Percentiles rank a stretch among this genome's conserved stretches.
phyloP scores from a whole-genome alignment of 2,329 filamentous ascomycete genomes.

The Camillea tinctor region DNA sequence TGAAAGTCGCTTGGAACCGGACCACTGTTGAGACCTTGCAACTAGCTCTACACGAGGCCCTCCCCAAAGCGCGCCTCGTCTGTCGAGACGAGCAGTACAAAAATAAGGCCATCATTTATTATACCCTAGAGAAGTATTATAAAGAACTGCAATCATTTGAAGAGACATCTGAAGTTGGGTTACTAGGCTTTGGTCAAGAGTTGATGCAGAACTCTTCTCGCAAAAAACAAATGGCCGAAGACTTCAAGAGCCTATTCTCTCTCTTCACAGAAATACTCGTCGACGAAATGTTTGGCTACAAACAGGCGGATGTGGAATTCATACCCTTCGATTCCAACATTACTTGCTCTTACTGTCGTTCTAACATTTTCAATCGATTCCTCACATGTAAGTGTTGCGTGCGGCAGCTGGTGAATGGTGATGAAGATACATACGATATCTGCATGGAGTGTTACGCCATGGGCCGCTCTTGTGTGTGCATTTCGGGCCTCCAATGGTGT shows the following conservation, averaged over 20 bases:
- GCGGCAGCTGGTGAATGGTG: constrained; percentile 61
- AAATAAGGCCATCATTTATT: constrained; percentile 94
- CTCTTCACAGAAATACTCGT: constrained; percentile 78
- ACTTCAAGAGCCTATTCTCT: constrained; percentile 77
- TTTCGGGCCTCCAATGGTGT: constrained; percentile 83
- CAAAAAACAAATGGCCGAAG: constrained; percentile 70
- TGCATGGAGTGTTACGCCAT: constrained; percentile 99
- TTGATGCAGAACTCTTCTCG: constrained; percentile 42
- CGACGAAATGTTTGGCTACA: constrained; percentile 79
- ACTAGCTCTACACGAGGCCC: constrained; percentile 78
- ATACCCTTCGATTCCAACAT: constrained; percentile 86
- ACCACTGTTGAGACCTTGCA: constrained; percentile 90
- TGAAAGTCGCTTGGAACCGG: constrained; percentile 98
- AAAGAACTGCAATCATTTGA: constrained; percentile 56
- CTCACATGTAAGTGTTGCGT: constrained; percentile 87
- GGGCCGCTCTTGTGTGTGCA: constrained; percentile 87
- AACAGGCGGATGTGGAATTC: constrained; percentile 70
- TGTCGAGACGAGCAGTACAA: constrained; percentile 99
- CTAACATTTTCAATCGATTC: constrained; percentile 97
- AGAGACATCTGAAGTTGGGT: constrained; percentile 45
- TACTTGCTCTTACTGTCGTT: constrained; percentile 92
- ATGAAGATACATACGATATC: constrained; percentile 86
- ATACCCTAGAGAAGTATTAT: constrained; percentile 77
- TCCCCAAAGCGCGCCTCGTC: constrained; percentile 85
- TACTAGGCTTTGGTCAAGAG: constrained; percentile 48